Percentiles rank a stretch among this genome's conserved stretches.
Evolutionary conservation across 768 basidiomycete species (phyloP).

Genomic region (Sporobolomyces roseus): DNA sequence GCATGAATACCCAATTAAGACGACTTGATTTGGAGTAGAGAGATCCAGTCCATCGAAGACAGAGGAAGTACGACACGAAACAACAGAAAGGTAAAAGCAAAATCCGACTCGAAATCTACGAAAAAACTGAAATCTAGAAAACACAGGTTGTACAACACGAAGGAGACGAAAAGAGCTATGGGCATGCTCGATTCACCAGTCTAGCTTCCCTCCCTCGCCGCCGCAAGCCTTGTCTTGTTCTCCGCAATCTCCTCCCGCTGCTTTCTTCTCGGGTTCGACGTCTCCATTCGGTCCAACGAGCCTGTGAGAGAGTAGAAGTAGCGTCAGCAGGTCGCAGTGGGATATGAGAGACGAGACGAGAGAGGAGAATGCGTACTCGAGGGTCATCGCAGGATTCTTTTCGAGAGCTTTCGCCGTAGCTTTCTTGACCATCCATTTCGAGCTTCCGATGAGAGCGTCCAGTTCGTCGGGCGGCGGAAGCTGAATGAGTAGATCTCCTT

Average conservation of each 20-base stretch:
- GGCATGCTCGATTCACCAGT: constrained; percentile 14
- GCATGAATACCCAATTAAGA: no score
- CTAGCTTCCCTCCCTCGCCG: constrained; percentile 13
- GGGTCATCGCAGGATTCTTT: constrained; percentile 43
- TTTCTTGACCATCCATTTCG: constrained; percentile 46
- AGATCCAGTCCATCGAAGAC: no score
- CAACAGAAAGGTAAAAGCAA: no score
- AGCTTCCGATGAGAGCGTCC: constrained; percentile 62
- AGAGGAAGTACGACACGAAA: no score
- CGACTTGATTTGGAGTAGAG: no score
- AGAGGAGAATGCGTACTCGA: constrained; percentile 44
- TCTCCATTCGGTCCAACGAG: constrained; percentile 47
- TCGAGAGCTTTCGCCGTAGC: constrained; percentile 53
- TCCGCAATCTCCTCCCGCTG: constrained; percentile 16
- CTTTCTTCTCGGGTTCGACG: constrained; percentile 31
- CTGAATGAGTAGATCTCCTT: constrained; percentile 54
- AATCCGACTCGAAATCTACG: no score
- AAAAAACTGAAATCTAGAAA: no score
- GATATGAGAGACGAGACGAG: no score
- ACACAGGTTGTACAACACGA: no score
- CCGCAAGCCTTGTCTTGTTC: constrained; percentile 27
- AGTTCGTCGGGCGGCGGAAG: constrained; percentile 58
- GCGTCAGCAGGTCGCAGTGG: no score
- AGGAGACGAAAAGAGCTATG: no score
- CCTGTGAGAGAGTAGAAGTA: no score